Evolutionary conservation across 805 yeast species (phyloP).

Genomic region (Candida pseudoglaebosa): DNA sequence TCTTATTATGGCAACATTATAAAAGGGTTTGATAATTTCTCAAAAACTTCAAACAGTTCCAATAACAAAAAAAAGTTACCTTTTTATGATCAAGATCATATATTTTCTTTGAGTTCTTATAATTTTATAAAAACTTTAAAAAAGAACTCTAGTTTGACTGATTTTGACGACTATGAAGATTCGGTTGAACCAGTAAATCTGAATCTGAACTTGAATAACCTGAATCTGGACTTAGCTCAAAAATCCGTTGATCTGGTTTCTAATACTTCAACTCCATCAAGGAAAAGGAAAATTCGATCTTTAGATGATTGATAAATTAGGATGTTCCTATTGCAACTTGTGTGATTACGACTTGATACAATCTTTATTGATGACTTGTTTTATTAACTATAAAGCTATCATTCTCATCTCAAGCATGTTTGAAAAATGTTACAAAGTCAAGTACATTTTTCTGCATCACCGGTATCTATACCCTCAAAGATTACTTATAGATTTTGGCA

Average conservation of each 20-base stretch:
- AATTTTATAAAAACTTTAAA: constrained; percentile 54
- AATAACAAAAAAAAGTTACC: constrained; percentile 46
- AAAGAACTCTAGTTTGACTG: constrained; percentile 41
- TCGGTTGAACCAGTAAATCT: constrained; percentile 25
- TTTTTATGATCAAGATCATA: constrained; percentile 71
- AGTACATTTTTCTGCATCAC: too few species aligned
- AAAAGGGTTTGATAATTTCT: constrained; percentile 85
- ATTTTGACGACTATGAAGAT: constrained; percentile 37
- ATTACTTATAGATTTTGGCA: too few species aligned
- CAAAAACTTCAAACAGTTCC: constrained; percentile 38
- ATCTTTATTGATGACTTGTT: too few species aligned
- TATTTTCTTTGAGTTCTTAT: constrained; percentile 73
- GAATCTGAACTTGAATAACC: too few species aligned
- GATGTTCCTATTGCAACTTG: not conserved
- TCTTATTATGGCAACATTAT: constrained; percentile 75
- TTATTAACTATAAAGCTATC: too few species aligned
- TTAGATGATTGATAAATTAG: constrained; percentile 19
- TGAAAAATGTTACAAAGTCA: too few species aligned
- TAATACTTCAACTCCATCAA: constrained; percentile 7
- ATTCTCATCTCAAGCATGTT: too few species aligned
- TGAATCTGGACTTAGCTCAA: too few species aligned
- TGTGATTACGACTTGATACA: too few species aligned
- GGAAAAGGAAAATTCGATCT: constrained; percentile 20
- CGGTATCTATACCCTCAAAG: too few species aligned
- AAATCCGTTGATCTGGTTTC: not conserved